Evolutionary conservation across 2,329 filamentous ascomycete genomes (phyloP).

Genomic region (Trichoderma semiorbis): DNA sequence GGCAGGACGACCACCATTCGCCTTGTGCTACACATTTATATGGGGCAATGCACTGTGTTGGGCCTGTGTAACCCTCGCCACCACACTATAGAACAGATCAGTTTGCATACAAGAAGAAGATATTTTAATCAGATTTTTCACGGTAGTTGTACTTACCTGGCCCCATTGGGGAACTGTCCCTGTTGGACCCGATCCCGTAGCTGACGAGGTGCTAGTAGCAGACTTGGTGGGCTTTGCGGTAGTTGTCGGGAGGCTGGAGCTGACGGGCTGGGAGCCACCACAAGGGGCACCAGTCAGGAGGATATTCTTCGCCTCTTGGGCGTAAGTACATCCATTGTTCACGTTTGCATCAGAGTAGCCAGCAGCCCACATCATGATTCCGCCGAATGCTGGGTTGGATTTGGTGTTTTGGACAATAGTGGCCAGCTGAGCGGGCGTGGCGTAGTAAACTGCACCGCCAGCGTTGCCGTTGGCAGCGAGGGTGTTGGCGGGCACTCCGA

Average conservation of each 20-base stretch:
- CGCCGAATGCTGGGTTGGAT: neutral
- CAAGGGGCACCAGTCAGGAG: neutral
- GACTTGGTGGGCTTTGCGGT: neutral
- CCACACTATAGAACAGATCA: neutral
- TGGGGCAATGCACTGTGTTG: neutral
- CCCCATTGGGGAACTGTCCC: neutral
- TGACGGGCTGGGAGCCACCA: neutral
- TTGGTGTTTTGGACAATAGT: neutral
- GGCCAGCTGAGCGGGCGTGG: neutral
- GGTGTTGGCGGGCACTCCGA: neutral
- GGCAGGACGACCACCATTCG: neutral
- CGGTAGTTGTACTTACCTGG: neutral
- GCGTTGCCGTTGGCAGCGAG: neutral
- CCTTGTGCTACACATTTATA: neutral
- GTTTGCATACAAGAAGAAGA: neutral
- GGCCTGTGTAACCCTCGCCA: neutral
- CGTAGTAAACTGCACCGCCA: neutral
- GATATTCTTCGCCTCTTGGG: neutral
- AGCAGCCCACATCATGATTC: constrained; percentile 1
- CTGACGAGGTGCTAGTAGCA: neutral
- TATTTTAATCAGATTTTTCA: neutral
- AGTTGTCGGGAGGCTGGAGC: neutral
- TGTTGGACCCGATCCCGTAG: neutral
- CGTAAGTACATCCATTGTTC: neutral
- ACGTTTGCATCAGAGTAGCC: neutral